Evolutionary conservation across 2,329 filamentous ascomycete genomes (phyloP), one percentile per base, ranked within the genome.

Genomic region (Trichophyton schoenleinii): DNA sequence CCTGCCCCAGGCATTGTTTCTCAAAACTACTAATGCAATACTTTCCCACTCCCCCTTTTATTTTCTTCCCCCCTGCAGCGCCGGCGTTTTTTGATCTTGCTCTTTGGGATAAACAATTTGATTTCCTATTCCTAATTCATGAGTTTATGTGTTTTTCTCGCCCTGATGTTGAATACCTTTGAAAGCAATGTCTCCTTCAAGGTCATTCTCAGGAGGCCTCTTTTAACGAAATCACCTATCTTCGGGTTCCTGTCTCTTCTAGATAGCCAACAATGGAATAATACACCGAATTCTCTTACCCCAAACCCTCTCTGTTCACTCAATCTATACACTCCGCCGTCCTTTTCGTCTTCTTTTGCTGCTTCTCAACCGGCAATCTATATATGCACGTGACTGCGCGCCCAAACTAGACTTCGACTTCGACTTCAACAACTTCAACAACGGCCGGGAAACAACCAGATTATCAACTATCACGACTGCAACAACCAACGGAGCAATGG

Each of bases 1-100:
- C 72, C 72, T 52, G 61, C 38, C 22, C 60, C 62, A 28, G 73
- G 73, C 18, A 70, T 76, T 67, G 68, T 73, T 60, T 68, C 63
- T 9, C 64, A 64, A 22, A 61, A 59, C 53, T 65, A 65, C 55
- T 65, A 57, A 65, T 36, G 5, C n/a, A 34, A 25, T 52, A 49
- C 15, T 13, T 42, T 9, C 11, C 11, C 25, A 25, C n/a, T 48
- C 22, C 22, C 22, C 22, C 22, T 22, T 22, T 22, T 22, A 22
- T 22, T 22, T 3, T 34, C 38, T 42, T 34, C 31, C 31, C 31
- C n/a, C 41, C 13, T 25, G 41, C 41, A 48, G 58, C 58, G 60
- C 46, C 41, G 22, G 42, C 52, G 61, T 49, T 46, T n/a, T n/a
- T 58, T 41, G 22, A 22, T 41, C 20, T 44, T 38, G 8, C 34